A percentile compares a stretch with the other conserved stretches of the same genome.
phyloP scores from a whole-genome alignment of 768 basidiomycete genomes.

The Pisolithus microcarpus region DNA sequence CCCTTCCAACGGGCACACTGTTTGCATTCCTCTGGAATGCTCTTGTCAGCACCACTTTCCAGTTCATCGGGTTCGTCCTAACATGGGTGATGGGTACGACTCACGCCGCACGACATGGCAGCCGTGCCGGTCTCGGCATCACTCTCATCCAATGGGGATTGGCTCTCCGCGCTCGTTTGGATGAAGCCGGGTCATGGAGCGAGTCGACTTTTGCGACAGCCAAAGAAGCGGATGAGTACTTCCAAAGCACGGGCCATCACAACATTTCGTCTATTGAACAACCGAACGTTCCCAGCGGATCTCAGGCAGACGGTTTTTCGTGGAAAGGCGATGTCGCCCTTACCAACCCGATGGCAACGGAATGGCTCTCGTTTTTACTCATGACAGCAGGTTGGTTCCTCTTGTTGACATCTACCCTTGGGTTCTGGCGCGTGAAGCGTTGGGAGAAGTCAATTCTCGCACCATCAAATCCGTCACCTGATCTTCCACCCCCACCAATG shows the following conservation, averaged over 20 bases:
- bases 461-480: conserved; percentile 33
- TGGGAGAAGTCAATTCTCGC: conserved; percentile 76
- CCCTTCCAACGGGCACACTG: conserved; percentile 71
- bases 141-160: conserved; percentile 96
- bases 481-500: conserved; percentile 29
- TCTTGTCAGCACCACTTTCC: conserved; percentile 93
- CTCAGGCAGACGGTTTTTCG: conserved; percentile 4
- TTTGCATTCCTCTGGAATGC: conserved; percentile 91
- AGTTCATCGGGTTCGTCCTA: conserved; percentile 88
- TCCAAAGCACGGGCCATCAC: conserved; percentile 20
- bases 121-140: conserved; percentile 90
- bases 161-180: conserved; percentile 53
- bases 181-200: conserved; percentile 31
- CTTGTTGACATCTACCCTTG: conserved; percentile 82
- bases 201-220: conserved; percentile 39
- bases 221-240: conserved; percentile 41
- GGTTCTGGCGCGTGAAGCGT: conserved; percentile 84
- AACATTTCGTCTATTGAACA: conserved; percentile 18
- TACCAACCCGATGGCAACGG: conserved; percentile 67
- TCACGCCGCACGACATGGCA: conserved; percentile 88
- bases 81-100: conserved; percentile 93
- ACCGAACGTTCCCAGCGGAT: conserved; percentile 7
- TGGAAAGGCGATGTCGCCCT: conserved; percentile 36
- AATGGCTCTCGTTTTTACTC: conserved; percentile 92
- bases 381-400: conserved; percentile 92